Evolutionary conservation across 1,284 basidiomycete genomes (phyloP).

Genomic region (Mycena citricolor): DNA sequence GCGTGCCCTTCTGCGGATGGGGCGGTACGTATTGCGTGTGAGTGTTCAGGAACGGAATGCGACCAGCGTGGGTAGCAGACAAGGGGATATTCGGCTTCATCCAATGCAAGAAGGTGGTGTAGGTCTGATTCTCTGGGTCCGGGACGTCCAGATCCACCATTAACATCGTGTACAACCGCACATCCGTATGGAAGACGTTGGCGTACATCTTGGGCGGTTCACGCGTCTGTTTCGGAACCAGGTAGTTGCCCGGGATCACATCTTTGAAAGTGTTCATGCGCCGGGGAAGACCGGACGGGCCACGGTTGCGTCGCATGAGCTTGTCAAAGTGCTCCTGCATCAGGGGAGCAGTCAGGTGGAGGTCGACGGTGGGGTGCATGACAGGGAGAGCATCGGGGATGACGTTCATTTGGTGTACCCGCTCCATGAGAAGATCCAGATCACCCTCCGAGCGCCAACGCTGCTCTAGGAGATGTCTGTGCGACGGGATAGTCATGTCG

Average conservation of each 20-base stretch:
- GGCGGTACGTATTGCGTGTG: conserved; percentile 81
- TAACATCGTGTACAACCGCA: conserved; percentile 83
- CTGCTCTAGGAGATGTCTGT: conserved; percentile 81
- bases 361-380: conserved; percentile 72
- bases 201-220: conserved; percentile 63
- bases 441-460: conserved; percentile 84
- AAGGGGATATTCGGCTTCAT: conserved; percentile 86
- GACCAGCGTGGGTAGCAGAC: conserved; percentile 52
- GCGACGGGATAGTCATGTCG: conserved; percentile 65
- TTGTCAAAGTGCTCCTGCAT: conserved; percentile 21
- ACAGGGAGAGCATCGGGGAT: conserved; percentile 83
- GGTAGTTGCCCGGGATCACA: conserved; percentile 28
- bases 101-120: conserved; percentile 83
- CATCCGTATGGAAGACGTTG: conserved; percentile 79
- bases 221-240: conserved; percentile 65
- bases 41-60: conserved; percentile 40
- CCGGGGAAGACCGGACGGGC: too few relatives aligned
- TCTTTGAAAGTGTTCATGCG: conserved; percentile 31
- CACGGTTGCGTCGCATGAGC: conserved; percentile 22
- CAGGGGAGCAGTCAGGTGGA: conserved; percentile 49
- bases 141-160: conserved; percentile 93
- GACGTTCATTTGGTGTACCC: conserved; percentile 86
- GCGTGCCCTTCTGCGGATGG: conserved; percentile 82
- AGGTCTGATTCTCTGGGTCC: conserved; percentile 62
- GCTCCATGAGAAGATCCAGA: conserved; percentile 91